Evolutionary conservation across 306 rosid genomes (phyloP), one percentile per base, ranked within the genome.

Genomic region (Glycine soja): DNA sequence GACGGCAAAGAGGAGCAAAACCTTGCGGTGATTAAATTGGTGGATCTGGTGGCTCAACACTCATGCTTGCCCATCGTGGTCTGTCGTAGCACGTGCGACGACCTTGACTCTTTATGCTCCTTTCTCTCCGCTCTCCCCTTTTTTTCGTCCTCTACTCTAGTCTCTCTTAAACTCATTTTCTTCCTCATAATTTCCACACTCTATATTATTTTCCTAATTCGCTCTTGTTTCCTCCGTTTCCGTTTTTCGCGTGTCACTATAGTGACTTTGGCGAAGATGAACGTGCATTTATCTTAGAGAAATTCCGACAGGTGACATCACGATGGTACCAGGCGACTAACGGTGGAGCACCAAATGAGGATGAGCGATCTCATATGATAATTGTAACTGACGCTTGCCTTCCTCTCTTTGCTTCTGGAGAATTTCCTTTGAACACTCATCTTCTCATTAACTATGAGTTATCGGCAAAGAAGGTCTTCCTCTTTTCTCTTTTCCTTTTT

Each of bases 361-460:
- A 84, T 57, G 87, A 74, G 24, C 88, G 88, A 65, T 90, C 96
- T 76, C 90, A 91, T 66, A 83, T 95, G 93, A 76, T 95, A 47
- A 94, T 93, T 75, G 90, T 86, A 45, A 93, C 99, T 1, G 99
- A 91, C 72, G 90, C 95, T 19, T 95, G 99, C 85, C 98, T 95
- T 79, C 97, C 98, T 59, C 88, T 91, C 75, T 87, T 93, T 76
- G 65, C 97, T 81, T 90, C 87, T 36, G 98, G 94, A 53, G 99
- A 95, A 85, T 80, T 85, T 10, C 90, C 96, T 46, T 15, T 93
- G 51, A 83, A 87, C 69, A 92, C 89, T 45, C 94, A 73, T 65
- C 90, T 93, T 83, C 87, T 95, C 46, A 95, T 95, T 71, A 95
- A 95, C 85, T 93, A 91, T 24, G 94, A 91, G 69, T 80, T 95